These are phyloP conservation scores for Plantago elongata DNA, from an alignment of 257 asterid genomes.

Conservation along the genomic window DNA sequence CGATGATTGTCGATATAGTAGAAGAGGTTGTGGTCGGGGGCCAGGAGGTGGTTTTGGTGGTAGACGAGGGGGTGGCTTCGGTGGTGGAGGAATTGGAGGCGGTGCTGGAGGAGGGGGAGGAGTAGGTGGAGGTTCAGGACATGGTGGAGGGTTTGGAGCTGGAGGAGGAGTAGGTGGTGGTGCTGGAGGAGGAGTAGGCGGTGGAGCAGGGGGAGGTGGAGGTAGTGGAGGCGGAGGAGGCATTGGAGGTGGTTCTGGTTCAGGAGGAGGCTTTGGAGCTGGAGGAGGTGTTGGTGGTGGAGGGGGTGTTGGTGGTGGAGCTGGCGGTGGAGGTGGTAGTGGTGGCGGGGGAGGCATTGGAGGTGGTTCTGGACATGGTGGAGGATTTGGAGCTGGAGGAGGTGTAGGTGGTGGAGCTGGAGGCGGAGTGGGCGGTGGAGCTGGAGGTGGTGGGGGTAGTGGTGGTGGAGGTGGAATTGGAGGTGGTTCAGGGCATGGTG, in stretches of 20 bases:
- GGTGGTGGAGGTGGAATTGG: constrained; percentile 28
- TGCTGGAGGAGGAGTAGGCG: neutral
- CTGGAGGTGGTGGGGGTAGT: constrained; percentile 27
- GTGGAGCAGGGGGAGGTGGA: constrained; percentile 20
- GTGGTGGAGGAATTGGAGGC: constrained; percentile 19
- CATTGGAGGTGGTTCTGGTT: constrained; percentile 1
- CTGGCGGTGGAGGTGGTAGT: constrained; percentile 25
- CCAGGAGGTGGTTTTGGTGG: neutral
- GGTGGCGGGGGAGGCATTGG: constrained; percentile 21
- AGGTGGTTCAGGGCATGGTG: constrained; percentile 29
- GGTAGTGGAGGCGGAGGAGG: constrained; percentile 27
- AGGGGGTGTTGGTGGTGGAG: constrained; percentile 27
- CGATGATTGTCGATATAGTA: constrained; percentile 35
- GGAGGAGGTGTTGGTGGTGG: constrained; percentile 22
- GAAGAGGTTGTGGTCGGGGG: constrained; percentile 34
- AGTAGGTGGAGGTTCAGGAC: constrained; percentile 5
- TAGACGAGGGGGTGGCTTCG: constrained; percentile 28
- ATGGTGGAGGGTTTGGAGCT: neutral
- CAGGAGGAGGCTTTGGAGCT: constrained; percentile 15
- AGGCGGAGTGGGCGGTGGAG: constrained; percentile 28
- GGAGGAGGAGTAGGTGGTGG: constrained; percentile 15
- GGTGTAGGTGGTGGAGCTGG: constrained; percentile 25
- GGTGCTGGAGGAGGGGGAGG: constrained; percentile 5
- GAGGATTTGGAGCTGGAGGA: constrained; percentile 17
- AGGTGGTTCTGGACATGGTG: constrained; percentile 27